Conservation (phyloP, 768 basidiomycete genomes). For the Lentinula boryana region DNA sequence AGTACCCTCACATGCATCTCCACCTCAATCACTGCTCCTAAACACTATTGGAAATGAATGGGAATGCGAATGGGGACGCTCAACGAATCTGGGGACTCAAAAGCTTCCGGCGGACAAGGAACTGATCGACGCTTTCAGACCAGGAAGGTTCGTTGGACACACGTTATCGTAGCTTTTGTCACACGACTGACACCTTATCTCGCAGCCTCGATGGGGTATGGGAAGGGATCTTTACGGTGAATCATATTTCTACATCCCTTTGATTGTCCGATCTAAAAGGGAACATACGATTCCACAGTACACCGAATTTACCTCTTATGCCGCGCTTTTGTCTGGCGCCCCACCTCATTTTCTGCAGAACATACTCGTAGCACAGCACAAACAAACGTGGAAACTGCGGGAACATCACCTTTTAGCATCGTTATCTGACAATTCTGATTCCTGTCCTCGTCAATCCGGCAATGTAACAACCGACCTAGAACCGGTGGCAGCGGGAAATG, state of each 20-base stretch:
- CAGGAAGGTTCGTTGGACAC: slow-evolving; percentile 43
- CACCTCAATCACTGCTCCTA: slow-evolving; percentile 6
- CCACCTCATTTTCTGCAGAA: slow-evolving; percentile 62
- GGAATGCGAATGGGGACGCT: slow-evolving; percentile 68
- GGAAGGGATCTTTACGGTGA: slow-evolving; percentile 75
- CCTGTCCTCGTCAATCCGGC: neutral
- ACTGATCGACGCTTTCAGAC: slow-evolving; percentile 43
- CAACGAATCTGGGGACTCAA: slow-evolving; percentile 27
- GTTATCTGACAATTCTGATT: neutral
- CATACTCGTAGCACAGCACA: slow-evolving; percentile 74
- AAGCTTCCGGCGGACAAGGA: slow-evolving; percentile 15
- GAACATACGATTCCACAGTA: slow-evolving; percentile 38
- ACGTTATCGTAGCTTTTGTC: neutral
- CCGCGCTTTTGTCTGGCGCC: slow-evolving; percentile 65
- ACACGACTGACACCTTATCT: slow-evolving; percentile 3
- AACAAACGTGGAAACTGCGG: slow-evolving; percentile 84
- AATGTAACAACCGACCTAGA: neutral
- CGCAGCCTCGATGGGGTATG: slow-evolving; percentile 66
- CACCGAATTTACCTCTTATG: slow-evolving; percentile 81
- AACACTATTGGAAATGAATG: slow-evolving; percentile 43
- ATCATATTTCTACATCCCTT: neutral
- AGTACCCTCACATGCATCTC: slow-evolving; percentile 20
- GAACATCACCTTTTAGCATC: slow-evolving; percentile 55
- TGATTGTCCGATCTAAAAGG: neutral
- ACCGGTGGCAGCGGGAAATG: slow-evolving; percentile 47